Conservation (phyloP, 176 grass and related monocot species). For the Avena insularis region DNA sequence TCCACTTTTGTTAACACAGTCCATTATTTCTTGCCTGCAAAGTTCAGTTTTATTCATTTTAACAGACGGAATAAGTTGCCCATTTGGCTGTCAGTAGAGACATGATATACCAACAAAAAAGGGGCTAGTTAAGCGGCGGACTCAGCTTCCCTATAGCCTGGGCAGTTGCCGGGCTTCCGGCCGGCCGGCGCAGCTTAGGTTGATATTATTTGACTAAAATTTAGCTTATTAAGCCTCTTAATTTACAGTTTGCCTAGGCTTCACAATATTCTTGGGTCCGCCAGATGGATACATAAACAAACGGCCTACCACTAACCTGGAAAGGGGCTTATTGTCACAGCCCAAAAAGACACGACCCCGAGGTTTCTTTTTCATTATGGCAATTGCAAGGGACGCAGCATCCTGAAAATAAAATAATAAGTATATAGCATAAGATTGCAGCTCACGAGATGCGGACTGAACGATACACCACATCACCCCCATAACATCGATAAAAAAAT, state of each 20-base stretch:
- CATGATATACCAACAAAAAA: background rate
- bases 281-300: background rate
- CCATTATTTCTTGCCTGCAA: conserved; percentile 94
- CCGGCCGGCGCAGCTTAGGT: too few species aligned
- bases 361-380: conserved; percentile 60
- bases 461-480: background rate
- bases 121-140: too few species aligned
- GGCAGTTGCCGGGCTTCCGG: too few species aligned
- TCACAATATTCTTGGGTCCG: too few species aligned
- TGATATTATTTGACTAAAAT: too few species aligned
- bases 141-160: too few species aligned
- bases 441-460: background rate
- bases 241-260: too few species aligned
- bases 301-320: conserved; percentile 44
- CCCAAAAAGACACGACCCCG: conserved; percentile 52
- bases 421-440: background rate
- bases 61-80: background rate
- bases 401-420: conserved; percentile 43
- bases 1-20: conserved; percentile 69
- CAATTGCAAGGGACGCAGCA: conserved; percentile 63
- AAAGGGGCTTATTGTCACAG: conserved; percentile 72
- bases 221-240: background rate
- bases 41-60: background rate
- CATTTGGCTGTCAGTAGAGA: background rate
- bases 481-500: background rate